Evolutionary conservation across 2,329 filamentous ascomycete genomes (phyloP), one percentile per base, ranked within the genome.

Genomic region (Xenosphaeropsis pyriputrescens): DNA sequence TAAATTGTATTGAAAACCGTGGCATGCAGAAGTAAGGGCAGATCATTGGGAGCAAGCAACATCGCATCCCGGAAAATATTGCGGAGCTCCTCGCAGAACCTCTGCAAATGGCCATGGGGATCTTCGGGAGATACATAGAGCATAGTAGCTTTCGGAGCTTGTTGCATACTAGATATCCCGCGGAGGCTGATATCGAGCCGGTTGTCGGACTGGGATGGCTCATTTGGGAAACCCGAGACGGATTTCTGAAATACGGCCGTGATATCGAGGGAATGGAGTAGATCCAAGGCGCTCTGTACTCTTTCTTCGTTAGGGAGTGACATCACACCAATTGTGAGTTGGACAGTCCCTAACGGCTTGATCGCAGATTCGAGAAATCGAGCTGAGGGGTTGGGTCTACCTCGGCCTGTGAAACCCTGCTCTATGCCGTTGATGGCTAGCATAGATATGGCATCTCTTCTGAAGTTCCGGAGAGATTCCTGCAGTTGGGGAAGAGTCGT

Each of bases 1-100:
- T 94, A 93, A 12, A 86, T 72, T 0, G 86, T 93, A 56, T 95
- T 94, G 36, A 91, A 60, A 4, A 95, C 62, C 0, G 89, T 95
- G 14, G 84, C 85, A 53, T 95, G 89, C 37, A 95, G 59, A 15
- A 83, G 68, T 43, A 95, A 56, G 6, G 74, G 70, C 39, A 84
- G 62, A 11, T 62, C 58, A 18, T 83, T 77, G 1, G 63, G 59
- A 0, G 64, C 52, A 50, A 86, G 60, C 8, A 82, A 56, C 2
- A 65, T 74, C 0, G 61, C 61, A 2, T 70, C 60, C 14, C 58
- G 59, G 47, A 88, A 85, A 1, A 48, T 45, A 0, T 58, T 50
- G 42, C 67, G 61, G 12, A 85, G 50, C n/a, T 52, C 54, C 45
- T 70, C 57, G 45, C 75, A 78, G 50, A 85, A 79, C 2, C 53